A percentile compares a stretch with the other conserved stretches of the same genome.
These are phyloP conservation scores for Abelmoschus esculentus DNA, from an alignment of 345 rosid genomes.

Conservation along the genomic window DNA sequence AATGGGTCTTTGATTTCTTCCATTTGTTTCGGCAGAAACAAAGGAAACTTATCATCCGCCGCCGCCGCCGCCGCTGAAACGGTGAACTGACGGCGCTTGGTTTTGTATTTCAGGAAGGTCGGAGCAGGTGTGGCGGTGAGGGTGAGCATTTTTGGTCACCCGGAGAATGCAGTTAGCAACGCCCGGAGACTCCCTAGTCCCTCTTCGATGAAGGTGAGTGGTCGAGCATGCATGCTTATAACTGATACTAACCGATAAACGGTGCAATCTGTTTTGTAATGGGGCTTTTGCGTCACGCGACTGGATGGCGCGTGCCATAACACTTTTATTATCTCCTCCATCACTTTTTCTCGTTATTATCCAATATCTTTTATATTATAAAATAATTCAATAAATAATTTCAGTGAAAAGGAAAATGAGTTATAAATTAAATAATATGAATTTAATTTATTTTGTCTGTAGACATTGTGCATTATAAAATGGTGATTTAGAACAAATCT, in stretches of 20 bases:
- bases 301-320: background rate
- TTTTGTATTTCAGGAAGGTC: background rate
- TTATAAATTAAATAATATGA: no score
- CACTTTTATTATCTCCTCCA: background rate
- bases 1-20: slow-evolving; percentile 41
- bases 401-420: no score
- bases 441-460: no score
- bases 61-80: slow-evolving; percentile 12
- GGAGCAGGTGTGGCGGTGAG: slow-evolving; percentile 6
- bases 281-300: background rate
- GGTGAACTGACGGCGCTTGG: slow-evolving; percentile 13
- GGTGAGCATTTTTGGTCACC: slow-evolving; percentile 25
- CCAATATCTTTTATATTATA: no score
- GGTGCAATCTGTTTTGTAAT: background rate
- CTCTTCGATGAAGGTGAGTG: slow-evolving; percentile 2
- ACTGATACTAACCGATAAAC: background rate
- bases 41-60: slow-evolving; percentile 30
- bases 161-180: background rate
- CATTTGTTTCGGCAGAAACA: slow-evolving; percentile 55
- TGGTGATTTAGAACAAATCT: no score
- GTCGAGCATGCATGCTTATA: background rate
- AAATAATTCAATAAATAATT: no score
- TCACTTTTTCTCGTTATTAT: background rate
- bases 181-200: background rate
- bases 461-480: no score